Evolutionary conservation across 495 filamentous ascomycete species (phyloP).

Genomic region (Tuber magnatum): DNA sequence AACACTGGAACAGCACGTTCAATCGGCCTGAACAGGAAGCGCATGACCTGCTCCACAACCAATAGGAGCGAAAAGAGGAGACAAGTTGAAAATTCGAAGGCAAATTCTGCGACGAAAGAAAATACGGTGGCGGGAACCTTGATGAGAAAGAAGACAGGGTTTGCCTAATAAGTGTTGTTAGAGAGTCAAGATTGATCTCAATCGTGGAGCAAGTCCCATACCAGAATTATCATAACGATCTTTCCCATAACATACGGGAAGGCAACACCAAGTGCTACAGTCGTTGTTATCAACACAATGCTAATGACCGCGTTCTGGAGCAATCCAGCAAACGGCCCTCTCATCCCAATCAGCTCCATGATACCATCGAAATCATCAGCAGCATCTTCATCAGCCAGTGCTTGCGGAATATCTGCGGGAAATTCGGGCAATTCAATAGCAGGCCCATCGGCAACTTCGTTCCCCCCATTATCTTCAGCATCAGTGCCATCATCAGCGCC

Average conservation of each 20-base stretch:
- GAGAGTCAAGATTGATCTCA: slow-evolving; percentile 8
- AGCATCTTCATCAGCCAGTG: slow-evolving; percentile 54
- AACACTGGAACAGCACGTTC: slow-evolving; percentile 44
- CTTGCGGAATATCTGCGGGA: slow-evolving; percentile 37
- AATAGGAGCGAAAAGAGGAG: slow-evolving; percentile 53
- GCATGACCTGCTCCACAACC: slow-evolving; percentile 46
- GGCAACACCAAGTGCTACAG: slow-evolving; percentile 76
- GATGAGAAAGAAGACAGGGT: slow-evolving; percentile 61
- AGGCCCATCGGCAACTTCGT: slow-evolving; percentile 8
- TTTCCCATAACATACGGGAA: slow-evolving; percentile 88
- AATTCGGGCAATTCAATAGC: slow-evolving; percentile 29
- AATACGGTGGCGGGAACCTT: slow-evolving; percentile 63
- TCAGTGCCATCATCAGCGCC: slow-evolving; percentile 27
- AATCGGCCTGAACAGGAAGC: slow-evolving; percentile 47
- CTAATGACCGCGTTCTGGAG: slow-evolving; percentile 94
- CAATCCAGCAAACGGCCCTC: slow-evolving; percentile 79
- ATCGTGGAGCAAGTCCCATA: slow-evolving; percentile 6
- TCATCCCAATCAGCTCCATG: slow-evolving; percentile 92
- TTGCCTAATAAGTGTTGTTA: slow-evolving; percentile 50
- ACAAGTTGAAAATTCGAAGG: slow-evolving; percentile 56
- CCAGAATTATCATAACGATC: slow-evolving; percentile 56
- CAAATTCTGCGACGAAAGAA: slow-evolving; percentile 63
- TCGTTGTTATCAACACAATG: slow-evolving; percentile 76
- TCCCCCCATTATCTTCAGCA: slow-evolving; percentile 21
- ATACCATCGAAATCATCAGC: slow-evolving; percentile 97